Percentiles rank a stretch among this genome's conserved stretches.
These are phyloP conservation scores for Wallacemonas rigidus DNA, from an alignment of 208 protist genomes.

Conservation along the genomic window DNA sequence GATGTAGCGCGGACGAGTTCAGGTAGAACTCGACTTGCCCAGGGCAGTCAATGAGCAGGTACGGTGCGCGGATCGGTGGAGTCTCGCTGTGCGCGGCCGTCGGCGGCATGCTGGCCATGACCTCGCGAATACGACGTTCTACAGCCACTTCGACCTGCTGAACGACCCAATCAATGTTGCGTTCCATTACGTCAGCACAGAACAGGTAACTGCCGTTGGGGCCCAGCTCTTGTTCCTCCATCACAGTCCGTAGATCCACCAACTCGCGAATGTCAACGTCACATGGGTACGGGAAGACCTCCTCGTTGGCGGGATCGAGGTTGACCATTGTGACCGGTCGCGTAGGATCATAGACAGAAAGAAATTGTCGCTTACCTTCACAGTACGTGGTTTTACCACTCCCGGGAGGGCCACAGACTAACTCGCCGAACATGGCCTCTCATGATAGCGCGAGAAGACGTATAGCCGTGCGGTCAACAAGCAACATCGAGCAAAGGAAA, in stretches of 20 bases:
- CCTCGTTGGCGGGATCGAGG: slow-evolving; percentile 98
- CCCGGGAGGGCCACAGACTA: slow-evolving; percentile 97
- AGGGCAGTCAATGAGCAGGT: slow-evolving; percentile 98
- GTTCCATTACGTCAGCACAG: slow-evolving; percentile 95
- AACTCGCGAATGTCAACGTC: slow-evolving; percentile 94
- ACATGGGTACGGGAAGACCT: slow-evolving; percentile 92
- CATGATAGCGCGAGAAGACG: not conserved
- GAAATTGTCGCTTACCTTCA: slow-evolving; percentile 94
- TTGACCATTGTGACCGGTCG: slow-evolving; percentile 95
- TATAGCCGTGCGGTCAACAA: not conserved
- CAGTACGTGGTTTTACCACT: slow-evolving; percentile 97
- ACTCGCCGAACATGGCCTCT: slow-evolving; percentile 92
- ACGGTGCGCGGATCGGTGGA: slow-evolving; percentile 52
- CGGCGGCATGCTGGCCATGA: slow-evolving; percentile 28
- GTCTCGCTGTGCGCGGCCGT: slow-evolving; percentile 4
- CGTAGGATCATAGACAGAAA: slow-evolving; percentile 88
- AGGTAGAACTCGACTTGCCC: slow-evolving; percentile 99
- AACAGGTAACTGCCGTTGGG: slow-evolving; percentile 98
- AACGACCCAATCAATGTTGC: slow-evolving; percentile 61
- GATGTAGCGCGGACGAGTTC: slow-evolving; percentile 89
- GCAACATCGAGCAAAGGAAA: not conserved
- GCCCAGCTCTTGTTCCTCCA: slow-evolving; percentile 94
- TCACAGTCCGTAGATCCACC: slow-evolving; percentile 88
- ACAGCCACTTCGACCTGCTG: slow-evolving; percentile 60
- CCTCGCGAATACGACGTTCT: slow-evolving; percentile 58